Evolutionary conservation across 352 stramenopile genomes (phyloP), one percentile per base, ranked within the genome.

Genomic region (Pythium pyrilobum): DNA sequence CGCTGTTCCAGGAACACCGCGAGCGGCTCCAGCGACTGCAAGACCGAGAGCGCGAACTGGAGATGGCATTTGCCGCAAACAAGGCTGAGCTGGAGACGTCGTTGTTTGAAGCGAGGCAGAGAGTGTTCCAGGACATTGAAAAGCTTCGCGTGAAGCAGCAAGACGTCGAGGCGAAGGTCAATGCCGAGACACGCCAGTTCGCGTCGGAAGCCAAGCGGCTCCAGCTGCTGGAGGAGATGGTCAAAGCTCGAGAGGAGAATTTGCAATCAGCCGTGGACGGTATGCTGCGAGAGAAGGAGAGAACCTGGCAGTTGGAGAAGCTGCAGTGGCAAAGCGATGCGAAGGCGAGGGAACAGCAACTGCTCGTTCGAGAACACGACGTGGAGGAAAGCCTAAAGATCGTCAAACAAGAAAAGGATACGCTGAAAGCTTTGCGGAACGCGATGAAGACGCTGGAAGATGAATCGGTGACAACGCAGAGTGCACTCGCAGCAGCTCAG

Each of bases 41-140:
- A 34, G 74, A 90, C 27, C 69, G 61, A n/a, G 67, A 87, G 29
- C 69, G 66, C 20, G 74, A 88, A 23, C 58, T 87, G n/a, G 77
- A 90, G 23, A 56, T 85, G 38, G 59, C 56, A 27, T 87, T 85
- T 62, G 64, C 75, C 7, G 50, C 62, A 0, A 70, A 74, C 9
- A 64, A 67, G 56, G 74, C 71, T 0, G 71, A 86, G 43, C 48
- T 90, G 0, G 80, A 90, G 48, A 71, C 66, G 5, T 75, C 74
- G 11, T 43, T 87, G n/a, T 90, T 88, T 44, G 72, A 80, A 55
- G 85, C 67, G 4, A 57, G 80, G 0, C 80, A 90, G 56, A 60
- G 57, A 8, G 52, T 90, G 10, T 87, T 88, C 28, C 72, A 80
- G 50, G 72, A 90, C 15, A 74, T 85, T 56, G 80, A 90, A 44